phyloP scores from a whole-genome alignment of 164 flowering plant species.

The Dillenia turbinata region DNA sequence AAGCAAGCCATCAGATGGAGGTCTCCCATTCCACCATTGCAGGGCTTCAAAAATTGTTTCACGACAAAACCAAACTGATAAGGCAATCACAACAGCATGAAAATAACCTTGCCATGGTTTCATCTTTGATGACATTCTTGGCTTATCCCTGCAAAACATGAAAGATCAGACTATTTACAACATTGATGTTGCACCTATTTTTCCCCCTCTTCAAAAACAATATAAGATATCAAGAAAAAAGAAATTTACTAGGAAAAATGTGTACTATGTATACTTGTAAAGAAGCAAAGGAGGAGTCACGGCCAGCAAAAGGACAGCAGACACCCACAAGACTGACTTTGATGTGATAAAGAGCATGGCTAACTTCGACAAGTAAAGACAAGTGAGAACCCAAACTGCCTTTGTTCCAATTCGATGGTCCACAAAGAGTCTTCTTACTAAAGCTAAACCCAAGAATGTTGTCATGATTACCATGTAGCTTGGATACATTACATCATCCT shows the following conservation, averaged over 20 bases:
- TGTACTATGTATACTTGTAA: slow-evolving; percentile 61
- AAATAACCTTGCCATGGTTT: slow-evolving; percentile 89
- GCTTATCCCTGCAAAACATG: slow-evolving; percentile 59
- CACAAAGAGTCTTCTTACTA: slow-evolving; percentile 72
- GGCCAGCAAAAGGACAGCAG: slow-evolving; percentile 81
- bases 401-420: slow-evolving; percentile 80
- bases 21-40: slow-evolving; percentile 94
- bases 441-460: slow-evolving; percentile 72
- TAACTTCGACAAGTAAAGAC: slow-evolving; percentile 80
- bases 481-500: slow-evolving; percentile 95
- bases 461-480: slow-evolving; percentile 93
- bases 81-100: slow-evolving; percentile 78
- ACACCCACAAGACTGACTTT: slow-evolving; percentile 75
- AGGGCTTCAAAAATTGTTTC: slow-evolving; percentile 95
- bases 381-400: slow-evolving; percentile 81
- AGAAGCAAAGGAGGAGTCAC: slow-evolving; percentile 95
- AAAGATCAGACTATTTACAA: too few species aligned
- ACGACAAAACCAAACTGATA: slow-evolving; percentile 90
- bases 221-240: too few species aligned
- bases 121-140: slow-evolving; percentile 74
- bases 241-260: background rate
- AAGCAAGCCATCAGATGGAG: slow-evolving; percentile 90
- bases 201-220: too few species aligned
- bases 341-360: slow-evolving; percentile 83
- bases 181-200: too few species aligned